These are phyloP conservation scores for Chytriomyces confervae DNA, from an alignment of 192 early-diverging fungal species.

Conservation along the genomic window DNA sequence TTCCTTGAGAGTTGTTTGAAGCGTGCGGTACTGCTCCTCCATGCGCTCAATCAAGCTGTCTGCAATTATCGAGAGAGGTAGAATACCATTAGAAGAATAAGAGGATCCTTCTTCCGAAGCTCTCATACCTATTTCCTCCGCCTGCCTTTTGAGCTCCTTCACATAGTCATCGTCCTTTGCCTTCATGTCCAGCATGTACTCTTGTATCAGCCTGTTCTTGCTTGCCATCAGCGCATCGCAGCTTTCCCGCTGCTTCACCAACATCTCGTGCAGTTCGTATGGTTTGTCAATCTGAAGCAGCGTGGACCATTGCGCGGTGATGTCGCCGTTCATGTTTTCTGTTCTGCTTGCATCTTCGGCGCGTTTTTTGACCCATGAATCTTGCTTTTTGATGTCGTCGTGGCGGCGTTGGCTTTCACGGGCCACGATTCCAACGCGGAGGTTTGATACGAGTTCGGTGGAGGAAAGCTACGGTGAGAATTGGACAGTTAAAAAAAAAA, in stretches of 20 bases:
- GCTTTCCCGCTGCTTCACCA: conserved; percentile 51
- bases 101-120: background rate
- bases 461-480: conserved; percentile 19
- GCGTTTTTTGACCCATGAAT: conserved; percentile 50
- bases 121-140: conserved; percentile 63
- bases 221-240: conserved; percentile 51
- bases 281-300: conserved; percentile 37
- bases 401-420: conserved; percentile 53
- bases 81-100: background rate
- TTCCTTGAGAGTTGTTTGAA: conserved; percentile 54
- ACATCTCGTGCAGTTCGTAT: conserved; percentile 55
- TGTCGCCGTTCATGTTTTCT: conserved; percentile 36
- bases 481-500: background rate
- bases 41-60: conserved; percentile 61
- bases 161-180: conserved; percentile 67
- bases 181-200: conserved; percentile 62
- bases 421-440: conserved; percentile 51
- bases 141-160: conserved; percentile 63
- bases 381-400: conserved; percentile 52
- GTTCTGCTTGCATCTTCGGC: conserved; percentile 43
- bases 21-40: conserved; percentile 57
- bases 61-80: conserved; percentile 5
- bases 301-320: conserved; percentile 50
- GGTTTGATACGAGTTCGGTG: conserved; percentile 52
- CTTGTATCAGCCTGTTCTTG: conserved; percentile 59